Percentiles rank a stretch among this genome's conserved stretches.
Evolutionary conservation across 257 asterid genomes (phyloP).

Genomic region (Mentha longifolia): DNA sequence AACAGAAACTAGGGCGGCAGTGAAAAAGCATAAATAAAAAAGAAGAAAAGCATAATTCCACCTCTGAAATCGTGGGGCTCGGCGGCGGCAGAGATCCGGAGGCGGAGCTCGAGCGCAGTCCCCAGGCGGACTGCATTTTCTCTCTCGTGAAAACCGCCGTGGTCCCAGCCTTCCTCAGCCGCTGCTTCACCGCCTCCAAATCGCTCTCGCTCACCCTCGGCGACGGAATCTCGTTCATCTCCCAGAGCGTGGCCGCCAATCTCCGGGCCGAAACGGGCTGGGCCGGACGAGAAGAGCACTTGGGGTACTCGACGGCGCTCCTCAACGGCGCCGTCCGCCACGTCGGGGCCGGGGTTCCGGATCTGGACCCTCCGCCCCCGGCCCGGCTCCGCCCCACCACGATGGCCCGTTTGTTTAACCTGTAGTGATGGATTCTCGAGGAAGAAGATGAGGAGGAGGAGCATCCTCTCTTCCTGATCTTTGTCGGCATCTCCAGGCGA

Average conservation of each 20-base stretch:
- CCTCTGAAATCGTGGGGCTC: slow-evolving; percentile 68
- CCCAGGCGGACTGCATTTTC: slow-evolving; percentile 45
- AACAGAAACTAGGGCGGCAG: too few species aligned
- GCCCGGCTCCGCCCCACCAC: slow-evolving; percentile 66
- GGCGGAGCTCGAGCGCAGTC: slow-evolving; percentile 35
- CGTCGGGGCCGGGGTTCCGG: slow-evolving; percentile 58
- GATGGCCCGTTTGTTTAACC: slow-evolving; percentile 73
- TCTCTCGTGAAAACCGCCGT: slow-evolving; percentile 48
- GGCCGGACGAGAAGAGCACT: slow-evolving; percentile 44
- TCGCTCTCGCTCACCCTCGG: slow-evolving; percentile 35
- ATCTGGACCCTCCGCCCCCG: slow-evolving; percentile 40
- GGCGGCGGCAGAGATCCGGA: slow-evolving; percentile 54
- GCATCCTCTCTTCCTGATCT: slow-evolving; percentile 79
- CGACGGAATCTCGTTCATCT: slow-evolving; percentile 80
- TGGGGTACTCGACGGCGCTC: slow-evolving; percentile 58
- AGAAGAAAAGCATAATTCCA: slow-evolving; percentile 25
- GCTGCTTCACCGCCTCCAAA: slow-evolving; percentile 41
- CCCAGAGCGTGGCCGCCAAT: slow-evolving; percentile 92
- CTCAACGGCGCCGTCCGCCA: slow-evolving; percentile 37
- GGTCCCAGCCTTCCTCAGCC: slow-evolving; percentile 38
- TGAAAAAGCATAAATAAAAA: too few species aligned
- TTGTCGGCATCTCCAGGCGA: slow-evolving; percentile 45
- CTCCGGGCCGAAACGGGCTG: slow-evolving; percentile 84
- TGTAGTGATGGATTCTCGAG: slow-evolving; percentile 56
- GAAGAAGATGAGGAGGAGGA: slow-evolving; percentile 85